Base-by-base conservation (phyloP, 2,329 filamentous ascomycete genomes). In the Massarina eburnea region DNA sequence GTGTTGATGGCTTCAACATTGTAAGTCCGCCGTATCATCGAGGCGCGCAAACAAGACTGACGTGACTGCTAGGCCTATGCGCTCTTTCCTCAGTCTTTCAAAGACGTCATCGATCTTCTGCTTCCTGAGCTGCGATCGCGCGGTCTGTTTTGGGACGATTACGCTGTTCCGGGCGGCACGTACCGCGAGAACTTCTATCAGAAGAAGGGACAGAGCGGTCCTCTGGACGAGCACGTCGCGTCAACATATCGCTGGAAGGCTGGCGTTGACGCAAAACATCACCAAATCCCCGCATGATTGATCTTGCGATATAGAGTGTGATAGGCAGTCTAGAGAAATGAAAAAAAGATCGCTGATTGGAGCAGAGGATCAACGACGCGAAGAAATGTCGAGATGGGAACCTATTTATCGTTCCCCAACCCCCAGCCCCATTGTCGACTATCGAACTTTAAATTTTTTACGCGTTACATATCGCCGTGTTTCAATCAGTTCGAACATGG, bases 1-100 rank as follows among this genome's bases (percentile, higher is more conserved):
- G 88, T 53, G 79, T 89, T 1, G 86, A 89, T 59, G 86, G 86
- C 0, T 90, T 90, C 68, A 90, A 90, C 60, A 78, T 89, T 63
- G 84, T 84, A 62, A 71, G 80, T 67, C 32, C 22, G 8, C 10
- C 10, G 9, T 36, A 12, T 14, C 14, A 9, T n/a, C n/a, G 12
- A 10, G 26, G 6, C 1, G 17, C 10, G 8, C 27, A 36, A 2
- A 36, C 6, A 3, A 14, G 7, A 30, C 17, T 48, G 39, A 46
- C 27, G 27, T 44, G 26, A 14, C 27, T 8, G 7, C 20, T 32
- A 68, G 70, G 81, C 81, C 1, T 87, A 88, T 51, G 80, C 82
- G 0, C 69, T 86, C n/a, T 84, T 84, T 57, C 85, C 84, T 0
- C 78, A 81, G 45, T 83, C 82, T 0, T 88, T 88, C 68, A 79